phyloP scores from a whole-genome alignment of 495 filamentous ascomycete species.

The Hypoxylon fuscum region DNA sequence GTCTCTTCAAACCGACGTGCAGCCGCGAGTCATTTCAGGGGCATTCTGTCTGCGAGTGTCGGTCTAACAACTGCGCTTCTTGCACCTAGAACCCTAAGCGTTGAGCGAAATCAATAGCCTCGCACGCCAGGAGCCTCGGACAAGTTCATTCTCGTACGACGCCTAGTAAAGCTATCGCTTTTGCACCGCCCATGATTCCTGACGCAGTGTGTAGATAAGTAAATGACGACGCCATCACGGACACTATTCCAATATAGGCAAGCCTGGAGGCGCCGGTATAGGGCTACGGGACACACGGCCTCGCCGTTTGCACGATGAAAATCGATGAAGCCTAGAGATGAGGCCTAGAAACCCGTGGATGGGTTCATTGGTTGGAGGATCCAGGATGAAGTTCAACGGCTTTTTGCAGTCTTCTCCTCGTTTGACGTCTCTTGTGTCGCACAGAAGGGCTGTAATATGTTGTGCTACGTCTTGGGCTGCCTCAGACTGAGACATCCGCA shows the following conservation, averaged over 20 bases:
- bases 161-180: not conserved
- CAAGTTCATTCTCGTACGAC: not conserved
- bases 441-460: slow-evolving; percentile 8
- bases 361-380: slow-evolving; percentile 8
- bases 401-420: slow-evolving; percentile 11
- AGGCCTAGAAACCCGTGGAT: slow-evolving; percentile 3
- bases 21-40: slow-evolving; percentile 22
- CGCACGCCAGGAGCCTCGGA: not conserved
- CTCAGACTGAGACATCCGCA: slow-evolving; percentile 32
- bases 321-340: slow-evolving; percentile 3
- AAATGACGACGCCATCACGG: slow-evolving; percentile 15
- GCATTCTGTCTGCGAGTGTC: not conserved
- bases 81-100: slow-evolving; percentile 8
- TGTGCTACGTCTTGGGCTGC: slow-evolving; percentile 11
- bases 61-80: not conserved
- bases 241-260: slow-evolving; percentile 15
- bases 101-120: slow-evolving; percentile 10
- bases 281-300: not conserved
- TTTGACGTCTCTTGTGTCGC: not conserved
- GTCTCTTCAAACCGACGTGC: too few species aligned
- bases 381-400: too few species aligned
- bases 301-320: slow-evolving; percentile 9
- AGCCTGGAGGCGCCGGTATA: slow-evolving; percentile 9
- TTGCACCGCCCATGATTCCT: slow-evolving; percentile 3
- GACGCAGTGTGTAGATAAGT: not conserved